Base-by-base conservation (phyloP, 164 flowering plant species). In the Pachysandra terminalis region DNA sequence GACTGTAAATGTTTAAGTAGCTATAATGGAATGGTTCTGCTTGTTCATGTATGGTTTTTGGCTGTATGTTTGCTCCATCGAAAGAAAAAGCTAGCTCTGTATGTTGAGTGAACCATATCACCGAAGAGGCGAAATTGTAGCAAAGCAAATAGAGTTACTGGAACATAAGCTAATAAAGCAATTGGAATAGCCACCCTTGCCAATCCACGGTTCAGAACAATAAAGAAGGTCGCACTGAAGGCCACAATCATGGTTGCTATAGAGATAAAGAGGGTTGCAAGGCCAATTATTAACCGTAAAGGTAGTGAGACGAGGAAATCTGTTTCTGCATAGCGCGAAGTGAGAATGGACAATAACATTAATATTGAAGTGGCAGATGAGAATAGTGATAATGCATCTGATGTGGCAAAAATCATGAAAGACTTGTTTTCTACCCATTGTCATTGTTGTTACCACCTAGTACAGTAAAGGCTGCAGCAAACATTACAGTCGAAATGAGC, bases 391-490 rank as follows among this genome's bases (percentile, higher is more conserved):
- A 81, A 21, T 51, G 79, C 81, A 67, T 79, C 77, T 3, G 81
- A 68, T 23, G 77, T 15, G 9, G 73, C 68, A 21, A 83, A 83
- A 3, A 77, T 52, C 45, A 71, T 24, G 32, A 83, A 79, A 15
- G 76, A 10, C 13, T 59, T 7, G 64, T 23, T 13, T 68, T 25
- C 6, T 9, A 53, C 9, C 81, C 81, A 0, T 53, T 69, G 0
- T 61, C 9, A n/a, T 72, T 23, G 37, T 69, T 41, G 28, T 62
- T 74, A 9, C 87, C 87, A 12, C 87, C 83, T 0, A 85, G 87
- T 0, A 81, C 56, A 1, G 78, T 76, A 49, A 81, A 73, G 4
- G 75, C 65, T 0, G 83, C 80, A 0, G 85, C 64, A 69, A 84
- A 84, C 52, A 72, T 67, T 0, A 81, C 78, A 0, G 85, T 79